A percentile compares a stretch with the other conserved stretches of the same genome.
phyloP scores from a whole-genome alignment of 129 eudicot species.

The Pittosporum tobira region DNA sequence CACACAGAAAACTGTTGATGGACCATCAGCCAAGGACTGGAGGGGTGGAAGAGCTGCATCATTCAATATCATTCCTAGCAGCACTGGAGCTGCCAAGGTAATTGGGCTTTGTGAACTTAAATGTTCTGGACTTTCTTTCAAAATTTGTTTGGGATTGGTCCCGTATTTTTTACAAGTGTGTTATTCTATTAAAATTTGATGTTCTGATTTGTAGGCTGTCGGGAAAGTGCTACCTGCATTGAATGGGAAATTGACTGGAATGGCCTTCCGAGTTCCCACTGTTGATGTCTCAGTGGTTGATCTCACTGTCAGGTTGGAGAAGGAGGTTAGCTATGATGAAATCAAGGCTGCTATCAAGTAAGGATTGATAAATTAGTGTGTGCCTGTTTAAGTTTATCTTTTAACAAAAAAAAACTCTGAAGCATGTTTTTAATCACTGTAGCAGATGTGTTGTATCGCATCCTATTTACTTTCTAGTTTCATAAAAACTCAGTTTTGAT shows the following conservation, averaged over 20 bases:
- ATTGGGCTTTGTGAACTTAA: background rate
- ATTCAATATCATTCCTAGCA: constrained; percentile 65
- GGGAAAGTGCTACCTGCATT: constrained; percentile 78
- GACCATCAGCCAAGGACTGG: constrained; percentile 70
- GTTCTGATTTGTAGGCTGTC: constrained; percentile 49
- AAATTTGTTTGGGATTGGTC: background rate
- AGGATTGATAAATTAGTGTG: background rate
- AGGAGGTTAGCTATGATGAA: constrained; percentile 61
- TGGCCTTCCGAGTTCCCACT: constrained; percentile 84
- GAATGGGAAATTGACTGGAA: constrained; percentile 84
- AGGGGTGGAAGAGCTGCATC: constrained; percentile 78
- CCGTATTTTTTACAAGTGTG: background rate
- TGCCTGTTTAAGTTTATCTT: no score
- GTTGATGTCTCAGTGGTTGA: constrained; percentile 90
- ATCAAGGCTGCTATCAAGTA: constrained; percentile 84
- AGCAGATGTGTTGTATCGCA: no score
- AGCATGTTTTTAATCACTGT: no score
- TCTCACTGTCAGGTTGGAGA: constrained; percentile 76
- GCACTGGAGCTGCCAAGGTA: constrained; percentile 82
- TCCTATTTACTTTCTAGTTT: no score
- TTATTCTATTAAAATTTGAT: background rate
- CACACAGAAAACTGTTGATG: constrained; percentile 68
- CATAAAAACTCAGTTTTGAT: background rate
- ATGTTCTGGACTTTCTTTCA: background rate
- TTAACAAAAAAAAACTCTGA: no score